Percentiles rank a stretch among this genome's conserved stretches.
These are phyloP conservation scores for Coemansia sp. DNA, from an alignment of 192 early-diverging fungal genomes.

Conservation along the genomic window DNA sequence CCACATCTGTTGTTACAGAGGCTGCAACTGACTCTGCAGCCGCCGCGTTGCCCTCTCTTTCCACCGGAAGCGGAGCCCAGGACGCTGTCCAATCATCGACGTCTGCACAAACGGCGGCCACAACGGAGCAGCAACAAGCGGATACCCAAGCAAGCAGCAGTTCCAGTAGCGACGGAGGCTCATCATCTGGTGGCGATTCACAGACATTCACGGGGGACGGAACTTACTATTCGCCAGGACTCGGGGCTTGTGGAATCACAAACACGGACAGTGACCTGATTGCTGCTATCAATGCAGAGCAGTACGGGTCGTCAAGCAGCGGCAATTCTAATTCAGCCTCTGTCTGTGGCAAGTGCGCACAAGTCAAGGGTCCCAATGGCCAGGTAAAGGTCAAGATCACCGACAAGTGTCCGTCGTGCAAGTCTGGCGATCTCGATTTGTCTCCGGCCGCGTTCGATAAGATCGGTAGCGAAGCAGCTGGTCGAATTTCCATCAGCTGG, in stretches of 20 bases:
- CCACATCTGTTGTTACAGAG: neutral
- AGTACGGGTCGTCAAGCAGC: slow-evolving; percentile 43
- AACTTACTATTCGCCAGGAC: slow-evolving; percentile 59
- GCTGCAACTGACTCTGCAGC: neutral
- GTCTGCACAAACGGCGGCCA: neutral
- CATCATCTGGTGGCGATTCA: slow-evolving; percentile 7
- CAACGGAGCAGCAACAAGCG: slow-evolving; percentile 5
- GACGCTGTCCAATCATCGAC: neutral
- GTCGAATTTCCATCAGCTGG: slow-evolving; percentile 60
- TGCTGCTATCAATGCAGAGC: slow-evolving; percentile 61
- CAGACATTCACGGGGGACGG: slow-evolving; percentile 59
- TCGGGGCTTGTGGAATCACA: slow-evolving; percentile 59
- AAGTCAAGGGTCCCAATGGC: slow-evolving; percentile 53
- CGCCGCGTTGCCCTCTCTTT: neutral
- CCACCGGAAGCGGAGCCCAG: too few species aligned
- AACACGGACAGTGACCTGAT: slow-evolving; percentile 56
- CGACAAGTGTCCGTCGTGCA: slow-evolving; percentile 61
- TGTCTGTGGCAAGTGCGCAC: slow-evolving; percentile 58
- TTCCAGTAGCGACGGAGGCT: neutral
- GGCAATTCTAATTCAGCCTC: slow-evolving; percentile 54
- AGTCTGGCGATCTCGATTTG: slow-evolving; percentile 58
- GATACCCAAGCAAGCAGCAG: slow-evolving; percentile 4
- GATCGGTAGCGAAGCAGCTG: slow-evolving; percentile 54
- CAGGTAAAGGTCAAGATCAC: slow-evolving; percentile 56
- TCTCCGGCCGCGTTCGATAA: slow-evolving; percentile 59